Evolutionary conservation across 179 eudicot genomes (phyloP).

Genomic region (Beta lomatogona): DNA sequence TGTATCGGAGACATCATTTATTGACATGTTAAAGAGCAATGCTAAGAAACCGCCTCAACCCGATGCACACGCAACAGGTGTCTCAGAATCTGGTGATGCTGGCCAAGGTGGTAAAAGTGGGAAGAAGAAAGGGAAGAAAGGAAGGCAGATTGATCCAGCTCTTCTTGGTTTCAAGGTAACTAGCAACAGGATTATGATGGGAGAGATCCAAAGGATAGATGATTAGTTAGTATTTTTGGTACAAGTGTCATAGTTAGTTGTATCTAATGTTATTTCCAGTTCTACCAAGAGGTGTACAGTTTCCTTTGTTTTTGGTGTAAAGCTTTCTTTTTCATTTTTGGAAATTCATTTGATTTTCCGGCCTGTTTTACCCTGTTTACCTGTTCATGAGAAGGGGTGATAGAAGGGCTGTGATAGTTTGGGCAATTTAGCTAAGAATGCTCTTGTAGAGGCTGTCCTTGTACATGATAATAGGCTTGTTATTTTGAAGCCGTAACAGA

Average conservation of each 20-base stretch:
- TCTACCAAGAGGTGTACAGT: slow-evolving; percentile 29
- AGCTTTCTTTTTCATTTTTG: slow-evolving; percentile 9
- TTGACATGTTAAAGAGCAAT: slow-evolving; percentile 90
- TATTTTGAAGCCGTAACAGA: not conserved
- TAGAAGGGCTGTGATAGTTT: slow-evolving; percentile 24
- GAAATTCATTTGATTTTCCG: slow-evolving; percentile 2
- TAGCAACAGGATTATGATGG: slow-evolving; percentile 98
- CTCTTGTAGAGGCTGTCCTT: slow-evolving; percentile 26
- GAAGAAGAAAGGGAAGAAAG: slow-evolving; percentile 94
- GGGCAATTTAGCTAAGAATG: not conserved
- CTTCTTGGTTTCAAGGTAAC: slow-evolving; percentile 97
- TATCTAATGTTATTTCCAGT: slow-evolving; percentile 6
- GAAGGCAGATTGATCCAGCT: slow-evolving; percentile 92
- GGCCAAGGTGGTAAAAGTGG: slow-evolving; percentile 58
- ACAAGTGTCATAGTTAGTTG: slow-evolving; percentile 5
- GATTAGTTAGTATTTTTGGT: slow-evolving; percentile 41
- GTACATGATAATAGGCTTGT: slow-evolving; percentile 27
- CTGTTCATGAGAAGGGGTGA: slow-evolving; percentile 1
- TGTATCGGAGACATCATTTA: slow-evolving; percentile 77
- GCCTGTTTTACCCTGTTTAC: slow-evolving; percentile 9
- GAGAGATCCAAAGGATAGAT: slow-evolving; percentile 89
- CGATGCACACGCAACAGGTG: slow-evolving; percentile 34
- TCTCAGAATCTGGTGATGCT: slow-evolving; percentile 54
- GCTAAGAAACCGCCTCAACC: slow-evolving; percentile 64
- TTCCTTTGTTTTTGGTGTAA: slow-evolving; percentile 28